Conservation (phyloP, 345 rosid species). For the Pistacia atlantica region DNA sequence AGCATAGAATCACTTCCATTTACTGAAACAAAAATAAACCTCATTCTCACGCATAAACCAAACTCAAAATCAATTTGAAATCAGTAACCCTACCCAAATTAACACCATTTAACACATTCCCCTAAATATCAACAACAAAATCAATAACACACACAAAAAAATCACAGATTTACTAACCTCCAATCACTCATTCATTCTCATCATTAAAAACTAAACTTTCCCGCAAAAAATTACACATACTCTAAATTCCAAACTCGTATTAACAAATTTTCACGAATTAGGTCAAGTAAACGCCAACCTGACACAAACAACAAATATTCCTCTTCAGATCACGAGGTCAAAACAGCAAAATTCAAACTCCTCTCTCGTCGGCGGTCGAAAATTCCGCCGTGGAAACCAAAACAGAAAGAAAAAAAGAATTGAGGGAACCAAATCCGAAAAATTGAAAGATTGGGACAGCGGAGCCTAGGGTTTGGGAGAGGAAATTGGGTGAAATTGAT, state of each 20-base stretch:
- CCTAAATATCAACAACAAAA: not conserved
- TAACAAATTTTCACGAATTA: not conserved
- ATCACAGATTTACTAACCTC: not conserved
- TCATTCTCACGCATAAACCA: not conserved
- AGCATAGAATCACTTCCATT: not conserved
- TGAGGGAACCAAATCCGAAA: not conserved
- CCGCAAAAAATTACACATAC: not conserved
- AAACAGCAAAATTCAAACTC: not conserved
- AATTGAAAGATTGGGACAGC: not conserved
- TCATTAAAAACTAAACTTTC: not conserved
- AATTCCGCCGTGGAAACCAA: not conserved
- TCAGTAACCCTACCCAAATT: not conserved
- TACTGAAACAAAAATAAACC: not conserved
- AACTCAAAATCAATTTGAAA: not conserved
- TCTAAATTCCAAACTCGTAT: not conserved
- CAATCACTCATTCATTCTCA: not conserved
- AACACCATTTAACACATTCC: not conserved
- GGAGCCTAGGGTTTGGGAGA: not conserved
- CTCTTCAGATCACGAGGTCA: conserved; percentile 15
- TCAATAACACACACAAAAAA: not conserved
- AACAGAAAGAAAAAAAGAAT: not conserved
- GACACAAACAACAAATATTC: not conserved
- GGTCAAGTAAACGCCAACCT: not conserved
- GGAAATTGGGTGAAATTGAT: conserved; percentile 1
- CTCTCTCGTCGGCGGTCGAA: not conserved